Conservation (phyloP, 208 protist genomes). For the Leishmania guyanensis region DNA sequence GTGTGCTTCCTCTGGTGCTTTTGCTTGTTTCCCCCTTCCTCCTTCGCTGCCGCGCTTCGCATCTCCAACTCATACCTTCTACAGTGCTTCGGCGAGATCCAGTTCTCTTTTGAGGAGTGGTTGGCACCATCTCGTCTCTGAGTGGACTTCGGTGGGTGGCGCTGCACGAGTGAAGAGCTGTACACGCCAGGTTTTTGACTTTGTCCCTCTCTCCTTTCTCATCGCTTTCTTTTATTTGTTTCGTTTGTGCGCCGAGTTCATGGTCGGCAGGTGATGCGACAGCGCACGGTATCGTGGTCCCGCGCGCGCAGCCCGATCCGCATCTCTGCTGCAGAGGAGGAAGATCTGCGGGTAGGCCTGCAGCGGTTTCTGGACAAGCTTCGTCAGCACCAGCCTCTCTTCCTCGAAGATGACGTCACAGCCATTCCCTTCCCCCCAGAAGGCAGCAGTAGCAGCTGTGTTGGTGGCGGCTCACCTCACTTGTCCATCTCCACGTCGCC, state of each 20-base stretch:
- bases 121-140: background rate
- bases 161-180: background rate
- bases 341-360: constrained; percentile 50
- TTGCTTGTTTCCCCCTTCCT: background rate
- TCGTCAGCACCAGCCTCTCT: constrained; percentile 62
- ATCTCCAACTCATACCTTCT: background rate
- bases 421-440: constrained; percentile 62
- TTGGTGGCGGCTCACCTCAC: constrained; percentile 37
- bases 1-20: constrained; percentile 5
- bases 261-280: constrained; percentile 19
- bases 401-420: constrained; percentile 78
- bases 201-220: background rate
- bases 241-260: background rate
- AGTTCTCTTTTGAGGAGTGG: background rate
- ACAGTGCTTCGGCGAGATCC: background rate
- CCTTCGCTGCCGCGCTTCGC: background rate
- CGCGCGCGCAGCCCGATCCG: constrained; percentile 31
- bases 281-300: constrained; percentile 36
- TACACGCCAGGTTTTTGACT: background rate
- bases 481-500: constrained; percentile 6
- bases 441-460: constrained; percentile 26
- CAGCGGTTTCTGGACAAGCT: constrained; percentile 71
- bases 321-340: constrained; percentile 35
- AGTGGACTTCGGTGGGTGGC: background rate
- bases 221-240: background rate